Conservation (phyloP, 192 early-diverging fungal species). For the Coemansia umbellata region DNA sequence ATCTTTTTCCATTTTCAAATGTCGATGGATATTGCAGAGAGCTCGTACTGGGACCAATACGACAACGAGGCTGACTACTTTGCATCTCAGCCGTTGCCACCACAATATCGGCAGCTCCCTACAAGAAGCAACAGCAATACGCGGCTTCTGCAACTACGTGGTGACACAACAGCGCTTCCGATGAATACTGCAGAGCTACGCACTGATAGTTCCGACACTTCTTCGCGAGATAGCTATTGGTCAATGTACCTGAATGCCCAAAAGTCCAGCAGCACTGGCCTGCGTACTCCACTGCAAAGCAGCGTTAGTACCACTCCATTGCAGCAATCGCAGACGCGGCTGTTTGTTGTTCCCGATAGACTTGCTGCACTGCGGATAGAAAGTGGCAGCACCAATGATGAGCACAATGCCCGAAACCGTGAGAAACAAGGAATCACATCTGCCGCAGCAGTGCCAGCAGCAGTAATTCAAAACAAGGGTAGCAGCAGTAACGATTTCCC, state of each 20-base stretch:
- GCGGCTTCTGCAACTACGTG: neutral
- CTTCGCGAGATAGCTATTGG: conserved; percentile 49
- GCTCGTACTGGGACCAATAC: conserved; percentile 47
- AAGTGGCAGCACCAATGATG: neutral
- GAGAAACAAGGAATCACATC: neutral
- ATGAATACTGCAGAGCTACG: neutral
- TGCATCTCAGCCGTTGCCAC: neutral
- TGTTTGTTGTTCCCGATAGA: conserved; percentile 34
- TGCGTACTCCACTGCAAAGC: conserved; percentile 9
- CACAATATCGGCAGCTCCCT: no score
- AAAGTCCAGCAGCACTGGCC: neutral
- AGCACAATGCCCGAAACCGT: neutral
- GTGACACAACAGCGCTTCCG: no score
- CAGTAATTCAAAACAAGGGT: neutral
- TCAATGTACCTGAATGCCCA: conserved; percentile 25
- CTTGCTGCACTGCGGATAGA: conserved; percentile 24
- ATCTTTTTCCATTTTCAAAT: neutral
- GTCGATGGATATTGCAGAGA: conserved; percentile 16
- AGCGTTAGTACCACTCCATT: neutral
- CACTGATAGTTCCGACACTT: neutral
- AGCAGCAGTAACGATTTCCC: neutral
- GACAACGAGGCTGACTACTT: conserved; percentile 13
- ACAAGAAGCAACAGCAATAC: neutral
- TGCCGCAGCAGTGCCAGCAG: neutral
- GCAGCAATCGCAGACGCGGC: conserved; percentile 9